phyloP scores from a whole-genome alignment of 805 yeast species.

The Jamesozyma spencerorum region DNA sequence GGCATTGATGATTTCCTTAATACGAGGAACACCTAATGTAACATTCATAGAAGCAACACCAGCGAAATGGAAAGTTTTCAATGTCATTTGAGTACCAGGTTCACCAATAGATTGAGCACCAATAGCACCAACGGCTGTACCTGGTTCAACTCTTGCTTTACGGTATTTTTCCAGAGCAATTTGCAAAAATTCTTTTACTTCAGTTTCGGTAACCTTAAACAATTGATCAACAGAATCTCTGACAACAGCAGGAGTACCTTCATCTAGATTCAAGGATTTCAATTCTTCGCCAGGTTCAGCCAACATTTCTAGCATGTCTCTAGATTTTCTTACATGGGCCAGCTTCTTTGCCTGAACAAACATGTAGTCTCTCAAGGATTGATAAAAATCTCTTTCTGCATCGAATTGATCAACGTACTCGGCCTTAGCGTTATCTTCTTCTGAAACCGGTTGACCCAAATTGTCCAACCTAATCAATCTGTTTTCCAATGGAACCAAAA shows the following conservation, averaged over 20 bases:
- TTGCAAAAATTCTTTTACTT: slow-evolving; percentile 58
- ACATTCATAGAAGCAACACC: slow-evolving; percentile 99
- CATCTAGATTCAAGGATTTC: slow-evolving; percentile 35
- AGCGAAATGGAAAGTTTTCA: slow-evolving; percentile 95
- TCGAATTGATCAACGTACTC: slow-evolving; percentile 76
- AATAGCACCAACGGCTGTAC: slow-evolving; percentile 98
- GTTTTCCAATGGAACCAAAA: slow-evolving; percentile 53
- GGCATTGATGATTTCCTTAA: slow-evolving; percentile 96
- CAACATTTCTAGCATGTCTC: slow-evolving; percentile 40
- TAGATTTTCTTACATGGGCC: slow-evolving; percentile 45
- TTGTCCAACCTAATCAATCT: slow-evolving; percentile 62
- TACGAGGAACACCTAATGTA: slow-evolving; percentile 98
- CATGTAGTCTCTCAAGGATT: slow-evolving; percentile 61
- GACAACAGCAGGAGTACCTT: slow-evolving; percentile 28
- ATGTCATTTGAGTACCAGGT: slow-evolving; percentile 98
- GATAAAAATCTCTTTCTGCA: slow-evolving; percentile 78
- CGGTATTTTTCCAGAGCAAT: slow-evolving; percentile 75
- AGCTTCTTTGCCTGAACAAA: slow-evolving; percentile 46
- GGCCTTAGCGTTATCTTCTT: slow-evolving; percentile 39
- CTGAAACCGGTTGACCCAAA: slow-evolving; percentile 44
- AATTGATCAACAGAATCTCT: slow-evolving; percentile 52
- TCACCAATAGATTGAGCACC: slow-evolving; percentile 99
- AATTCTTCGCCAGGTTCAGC: slow-evolving; percentile 39
- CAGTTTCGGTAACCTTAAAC: slow-evolving; percentile 51
- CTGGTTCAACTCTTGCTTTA: slow-evolving; percentile 92